Base-by-base conservation (phyloP, 345 rosid genomes). In the Abelmoschus esculentus region DNA sequence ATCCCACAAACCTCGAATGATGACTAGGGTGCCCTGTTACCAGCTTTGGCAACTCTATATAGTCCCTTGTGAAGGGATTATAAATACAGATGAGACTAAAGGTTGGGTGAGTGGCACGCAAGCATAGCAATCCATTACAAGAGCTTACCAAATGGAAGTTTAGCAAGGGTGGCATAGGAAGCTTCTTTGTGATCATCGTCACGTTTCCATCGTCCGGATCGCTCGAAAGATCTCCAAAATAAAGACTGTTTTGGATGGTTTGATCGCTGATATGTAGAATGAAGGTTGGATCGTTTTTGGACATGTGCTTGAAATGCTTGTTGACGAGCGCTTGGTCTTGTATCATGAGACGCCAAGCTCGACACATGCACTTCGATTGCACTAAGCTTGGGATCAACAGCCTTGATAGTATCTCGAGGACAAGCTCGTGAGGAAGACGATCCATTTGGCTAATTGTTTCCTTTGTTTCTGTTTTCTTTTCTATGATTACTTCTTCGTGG, bases 121-220 rank as follows among this genome's bases (percentile, higher is more conserved):
- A 38, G 70, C 86, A 86, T 3, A 87, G 76, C 77, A 85, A 77
- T 31, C 96, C 90, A 52, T 84, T 82, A 72, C 92, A 85, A 13
- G 90, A 85, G 0, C 89, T 87, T 0, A 84, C 74, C 1, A 80
- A 72, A 36, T 74, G 75, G n/a, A 62, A 38, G 28, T 38, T 62
- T 3, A 7, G 79, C 77, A 79, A 76, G 52, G 63, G 29, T 73
- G 53, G 69, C 78, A 72, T 40, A 28, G 66, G 38, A 44, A 84
- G 78, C 61, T 82, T 83, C 61, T 70, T 89, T 61, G 82, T 77
- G 67, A 64, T 72, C 53, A 22, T 55, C 32, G 4, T 55, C 31
- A 61, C 61, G 2, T 49, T 57, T 53, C 72, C 77, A 4, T 61
- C 61, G 14, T 67, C n/a, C 6, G 49, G 69, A 38, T 14, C 5